Base-by-base conservation (phyloP, 805 yeast genomes). In the Yamadazyma sp. region DNA sequence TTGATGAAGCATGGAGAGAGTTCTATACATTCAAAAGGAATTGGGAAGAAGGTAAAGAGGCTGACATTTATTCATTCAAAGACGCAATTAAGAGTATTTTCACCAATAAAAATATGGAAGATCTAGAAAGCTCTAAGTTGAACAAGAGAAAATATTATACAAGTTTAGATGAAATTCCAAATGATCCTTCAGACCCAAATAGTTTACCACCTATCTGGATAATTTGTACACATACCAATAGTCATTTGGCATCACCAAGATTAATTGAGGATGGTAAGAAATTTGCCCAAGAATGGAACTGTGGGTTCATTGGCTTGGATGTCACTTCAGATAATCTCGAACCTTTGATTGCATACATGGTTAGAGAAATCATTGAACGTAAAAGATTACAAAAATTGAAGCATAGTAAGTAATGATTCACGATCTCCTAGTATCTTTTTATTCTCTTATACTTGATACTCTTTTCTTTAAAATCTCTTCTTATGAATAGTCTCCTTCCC, bases 1-100 rank as follows among this genome's bases (percentile, higher is more conserved):
- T 83, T 14, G 66, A 69, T 9, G 87, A 82, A 42, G 91, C 89
- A 1, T 83, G 93, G 93, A 68, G 62, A 22, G 88, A 82, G 48
- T 83, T 70, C 49, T 55, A 73, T 35, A 64, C 67, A 7, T 83
- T 76, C 50, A 71, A 73, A 42, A 61, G 58, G 16, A 63, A 65
- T 22, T 78, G 86, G 82, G 72, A 76, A 32, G 62, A 64, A 27
- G 86, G 87, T 3, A 67, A 75, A 48, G 93, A 83, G 52, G 73
- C 75, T 26, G 93, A 83, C 50, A 67, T 79, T 0, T 80, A 76
- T 46, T 77, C 84, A 0, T 46, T 83, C 20, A 70, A 79, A 39
- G 65, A 73, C 33, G 75, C 80, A 3, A 50, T 83, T 24, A 78
- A 73, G 40, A 76, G 65, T 42, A 60, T 80, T 41, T 78, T 86